These are phyloP conservation scores for Cotoneaster glaucophyllus DNA, from an alignment of 306 rosid species.

Conservation along the genomic window DNA sequence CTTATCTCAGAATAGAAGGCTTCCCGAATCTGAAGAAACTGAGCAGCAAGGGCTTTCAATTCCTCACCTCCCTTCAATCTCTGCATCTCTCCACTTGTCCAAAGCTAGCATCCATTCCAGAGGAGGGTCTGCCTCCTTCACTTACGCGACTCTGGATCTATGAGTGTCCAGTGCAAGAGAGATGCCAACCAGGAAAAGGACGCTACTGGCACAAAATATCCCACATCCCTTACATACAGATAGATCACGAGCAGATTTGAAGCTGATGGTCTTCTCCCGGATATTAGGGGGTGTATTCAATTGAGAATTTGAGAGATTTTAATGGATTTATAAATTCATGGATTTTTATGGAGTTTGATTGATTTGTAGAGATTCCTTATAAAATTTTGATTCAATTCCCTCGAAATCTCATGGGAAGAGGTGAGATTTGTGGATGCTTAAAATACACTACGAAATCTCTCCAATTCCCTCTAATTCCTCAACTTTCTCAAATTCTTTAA, in stretches of 20 bases:
- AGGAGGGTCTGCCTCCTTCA: neutral
- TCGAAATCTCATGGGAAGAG: too few relatives aligned
- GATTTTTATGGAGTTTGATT: too few relatives aligned
- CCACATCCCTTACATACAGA: neutral
- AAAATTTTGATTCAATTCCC: too few relatives aligned
- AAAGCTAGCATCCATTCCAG: neutral
- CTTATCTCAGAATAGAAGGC: accelerated
- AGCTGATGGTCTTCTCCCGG: too few relatives aligned
- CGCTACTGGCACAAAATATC: constrained; percentile 12
- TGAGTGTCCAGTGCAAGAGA: neutral
- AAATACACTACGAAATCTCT: too few relatives aligned
- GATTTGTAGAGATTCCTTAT: too few relatives aligned
- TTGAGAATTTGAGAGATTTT: too few relatives aligned
- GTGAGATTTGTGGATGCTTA: too few relatives aligned
- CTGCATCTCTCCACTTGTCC: accelerated
- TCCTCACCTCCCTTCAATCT: constrained; percentile 14
- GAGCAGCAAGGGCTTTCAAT: constrained; percentile 3
- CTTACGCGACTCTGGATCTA: neutral
- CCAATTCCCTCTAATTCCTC: too few relatives aligned
- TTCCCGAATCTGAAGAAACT: constrained; percentile 13
- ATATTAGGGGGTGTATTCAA: too few relatives aligned
- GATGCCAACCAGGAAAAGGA: neutral
- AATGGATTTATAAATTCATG: too few relatives aligned
- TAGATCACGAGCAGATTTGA: accelerated
- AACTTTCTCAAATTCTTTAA: too few relatives aligned